Conservation (phyloP, 306 rosid species). For the Vicia sativa region DNA sequence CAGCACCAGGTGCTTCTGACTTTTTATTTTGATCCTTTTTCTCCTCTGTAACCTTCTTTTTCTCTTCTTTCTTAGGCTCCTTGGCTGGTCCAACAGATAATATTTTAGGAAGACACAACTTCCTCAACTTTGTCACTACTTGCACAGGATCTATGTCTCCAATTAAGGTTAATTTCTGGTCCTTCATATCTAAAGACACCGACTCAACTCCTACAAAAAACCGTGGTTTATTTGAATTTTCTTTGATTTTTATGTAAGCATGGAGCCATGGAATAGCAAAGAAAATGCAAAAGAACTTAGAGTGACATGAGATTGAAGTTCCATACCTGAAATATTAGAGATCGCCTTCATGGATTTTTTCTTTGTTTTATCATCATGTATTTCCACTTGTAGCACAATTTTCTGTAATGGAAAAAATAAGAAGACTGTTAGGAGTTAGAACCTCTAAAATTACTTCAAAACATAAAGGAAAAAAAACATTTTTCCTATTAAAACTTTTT, state of each 20-base stretch:
- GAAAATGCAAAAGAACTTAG: not conserved
- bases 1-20: not conserved
- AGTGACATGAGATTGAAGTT: not conserved
- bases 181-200: slow-evolving; percentile 58
- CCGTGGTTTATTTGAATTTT: not conserved
- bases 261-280: not conserved
- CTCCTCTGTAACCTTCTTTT: slow-evolving; percentile 29
- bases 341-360: slow-evolving; percentile 62
- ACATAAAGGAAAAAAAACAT: not conserved
- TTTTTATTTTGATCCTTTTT: slow-evolving; percentile 35
- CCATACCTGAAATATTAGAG: slow-evolving; percentile 62
- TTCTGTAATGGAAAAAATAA: slow-evolving; percentile 48
- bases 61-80: slow-evolving; percentile 42
- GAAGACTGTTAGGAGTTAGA: not conserved
- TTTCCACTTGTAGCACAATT: slow-evolving; percentile 53
- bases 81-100: slow-evolving; percentile 70
- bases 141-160: slow-evolving; percentile 69
- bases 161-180: slow-evolving; percentile 56
- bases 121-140: slow-evolving; percentile 63
- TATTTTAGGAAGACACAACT: slow-evolving; percentile 50
- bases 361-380: slow-evolving; percentile 50
- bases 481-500: not conserved
- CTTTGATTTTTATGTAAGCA: not conserved
- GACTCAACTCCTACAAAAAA: slow-evolving; percentile 70
- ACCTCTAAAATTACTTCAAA: not conserved